Evolutionary conservation across 495 filamentous ascomycete genomes (phyloP).

Genomic region (Daldinia grandis): DNA sequence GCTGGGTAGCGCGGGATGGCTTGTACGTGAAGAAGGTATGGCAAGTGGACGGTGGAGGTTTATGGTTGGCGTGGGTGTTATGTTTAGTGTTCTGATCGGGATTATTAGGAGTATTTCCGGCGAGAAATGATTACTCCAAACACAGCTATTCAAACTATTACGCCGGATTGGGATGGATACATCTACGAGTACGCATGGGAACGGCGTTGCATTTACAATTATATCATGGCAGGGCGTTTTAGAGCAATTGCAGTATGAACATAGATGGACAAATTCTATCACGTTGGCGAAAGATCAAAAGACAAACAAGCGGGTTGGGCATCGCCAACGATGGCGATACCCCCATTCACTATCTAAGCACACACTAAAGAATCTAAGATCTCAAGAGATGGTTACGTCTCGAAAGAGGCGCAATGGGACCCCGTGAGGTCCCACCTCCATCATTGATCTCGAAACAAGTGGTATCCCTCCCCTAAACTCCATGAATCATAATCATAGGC

Average conservation of each 20-base stretch:
- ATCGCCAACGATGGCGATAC: slow-evolving; percentile 40
- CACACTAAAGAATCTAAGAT: slow-evolving; percentile 17
- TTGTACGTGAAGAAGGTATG: slow-evolving; percentile 86
- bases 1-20: slow-evolving; percentile 81
- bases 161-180: not conserved
- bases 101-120: slow-evolving; percentile 52
- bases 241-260: not conserved
- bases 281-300: slow-evolving; percentile 14
- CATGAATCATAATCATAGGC: slow-evolving; percentile 7
- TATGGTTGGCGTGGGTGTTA: slow-evolving; percentile 81
- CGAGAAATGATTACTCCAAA: slow-evolving; percentile 30
- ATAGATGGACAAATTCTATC: not conserved
- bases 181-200: slow-evolving; percentile 26
- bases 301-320: slow-evolving; percentile 35
- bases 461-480: slow-evolving; percentile 39
- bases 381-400: slow-evolving; percentile 23
- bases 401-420: slow-evolving; percentile 6
- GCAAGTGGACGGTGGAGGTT: slow-evolving; percentile 84
- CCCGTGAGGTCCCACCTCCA: slow-evolving; percentile 22
- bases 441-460: slow-evolving; percentile 37
- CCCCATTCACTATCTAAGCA: slow-evolving; percentile 45
- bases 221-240: slow-evolving; percentile 13
- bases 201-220: slow-evolving; percentile 31
- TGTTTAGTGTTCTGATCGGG: slow-evolving; percentile 58
- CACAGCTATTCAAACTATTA: not conserved